Conservation (phyloP, 257 asterid genomes). For the Solanum clarkiae region DNA sequence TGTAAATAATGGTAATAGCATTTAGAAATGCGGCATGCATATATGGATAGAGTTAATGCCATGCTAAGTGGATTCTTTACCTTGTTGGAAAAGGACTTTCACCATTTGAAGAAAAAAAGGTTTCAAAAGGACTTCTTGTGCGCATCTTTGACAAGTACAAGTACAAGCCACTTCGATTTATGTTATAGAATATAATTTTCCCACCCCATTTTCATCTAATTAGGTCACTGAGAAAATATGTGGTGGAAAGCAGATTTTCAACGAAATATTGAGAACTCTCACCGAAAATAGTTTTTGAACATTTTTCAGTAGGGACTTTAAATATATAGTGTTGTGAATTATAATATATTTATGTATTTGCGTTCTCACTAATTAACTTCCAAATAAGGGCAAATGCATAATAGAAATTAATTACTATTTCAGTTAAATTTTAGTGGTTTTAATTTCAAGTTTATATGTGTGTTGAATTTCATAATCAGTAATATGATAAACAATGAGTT, state of each 20-base stretch:
- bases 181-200: too few species aligned
- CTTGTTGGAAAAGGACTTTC: conserved; percentile 6
- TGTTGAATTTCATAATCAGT: too few species aligned
- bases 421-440: too few species aligned
- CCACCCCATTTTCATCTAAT: too few species aligned
- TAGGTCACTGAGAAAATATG: too few species aligned
- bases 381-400: not conserved
- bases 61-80: not conserved
- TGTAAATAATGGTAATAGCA: not conserved
- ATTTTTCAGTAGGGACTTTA: not conserved
- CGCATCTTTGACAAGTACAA: conserved; percentile 6
- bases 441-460: too few species aligned
- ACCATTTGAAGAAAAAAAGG: not conserved
- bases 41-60: conserved; percentile 13
- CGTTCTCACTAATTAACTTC: not conserved
- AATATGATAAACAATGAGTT: too few species aligned
- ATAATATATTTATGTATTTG: not conserved
- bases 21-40: conserved; percentile 35
- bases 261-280: too few species aligned
- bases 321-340: not conserved
- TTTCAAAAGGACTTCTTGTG: not conserved
- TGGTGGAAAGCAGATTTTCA: not conserved
- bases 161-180: not conserved
- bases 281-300: too few species aligned
- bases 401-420: not conserved